Evolutionary conservation across 1,139 yeast species (phyloP).

Genomic region (Meyerozyma athensensis): DNA sequence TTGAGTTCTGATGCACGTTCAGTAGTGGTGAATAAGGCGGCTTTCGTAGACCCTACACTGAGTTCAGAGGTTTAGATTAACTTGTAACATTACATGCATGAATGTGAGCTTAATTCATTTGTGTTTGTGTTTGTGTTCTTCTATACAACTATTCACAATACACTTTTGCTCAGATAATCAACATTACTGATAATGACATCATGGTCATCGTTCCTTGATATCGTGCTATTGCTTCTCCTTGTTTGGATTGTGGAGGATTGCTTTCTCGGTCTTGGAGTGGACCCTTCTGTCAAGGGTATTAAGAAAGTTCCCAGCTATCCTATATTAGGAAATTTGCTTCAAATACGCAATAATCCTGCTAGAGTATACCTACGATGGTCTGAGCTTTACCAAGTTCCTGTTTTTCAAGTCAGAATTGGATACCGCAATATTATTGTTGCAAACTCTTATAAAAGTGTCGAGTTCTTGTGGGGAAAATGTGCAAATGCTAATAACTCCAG

Average conservation of each 20-base stretch:
- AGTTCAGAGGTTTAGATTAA: background rate
- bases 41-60: constrained; percentile 50
- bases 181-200: too few relatives aligned
- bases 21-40: constrained; percentile 58
- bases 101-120: background rate
- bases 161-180: too few relatives aligned
- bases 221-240: background rate
- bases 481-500: constrained; percentile 59
- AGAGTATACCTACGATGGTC: constrained; percentile 47
- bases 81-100: background rate
- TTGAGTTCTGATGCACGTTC: constrained; percentile 52
- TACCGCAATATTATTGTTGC: constrained; percentile 54
- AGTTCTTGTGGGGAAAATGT: constrained; percentile 50
- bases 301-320: constrained; percentile 47
- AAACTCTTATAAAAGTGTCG: constrained; percentile 53
- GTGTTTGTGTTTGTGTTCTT: background rate
- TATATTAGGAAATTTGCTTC: constrained; percentile 48
- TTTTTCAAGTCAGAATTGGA: constrained; percentile 65
- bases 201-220: too few relatives aligned
- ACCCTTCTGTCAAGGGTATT: constrained; percentile 27
- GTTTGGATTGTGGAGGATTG: background rate
- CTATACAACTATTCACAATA: too few relatives aligned
- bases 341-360: constrained; percentile 49
- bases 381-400: constrained; percentile 31
- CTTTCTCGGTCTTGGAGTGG: background rate